Conservation (phyloP, 1,139 yeast species). For the Yamadazyma epiphylla region DNA sequence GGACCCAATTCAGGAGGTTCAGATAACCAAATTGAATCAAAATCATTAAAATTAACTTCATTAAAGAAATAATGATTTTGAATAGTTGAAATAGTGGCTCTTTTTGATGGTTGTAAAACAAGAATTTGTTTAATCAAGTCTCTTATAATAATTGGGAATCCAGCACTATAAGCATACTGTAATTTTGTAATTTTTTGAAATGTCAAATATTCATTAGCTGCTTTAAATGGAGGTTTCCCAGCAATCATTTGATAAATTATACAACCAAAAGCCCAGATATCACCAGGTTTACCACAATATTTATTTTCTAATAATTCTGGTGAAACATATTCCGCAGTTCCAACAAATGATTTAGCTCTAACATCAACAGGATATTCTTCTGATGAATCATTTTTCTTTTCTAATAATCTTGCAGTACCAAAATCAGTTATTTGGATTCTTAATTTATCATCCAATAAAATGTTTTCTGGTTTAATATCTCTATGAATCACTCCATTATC, state of each 20-base stretch:
- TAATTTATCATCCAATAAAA: slow-evolving; percentile 59
- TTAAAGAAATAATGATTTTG: slow-evolving; percentile 68
- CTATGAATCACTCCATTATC: slow-evolving; percentile 75
- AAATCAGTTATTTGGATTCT: slow-evolving; percentile 75
- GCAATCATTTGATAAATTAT: slow-evolving; percentile 71
- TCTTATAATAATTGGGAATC: slow-evolving; percentile 45
- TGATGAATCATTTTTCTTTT: slow-evolving; percentile 36
- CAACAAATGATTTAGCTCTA: slow-evolving; percentile 69
- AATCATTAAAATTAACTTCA: slow-evolving; percentile 61
- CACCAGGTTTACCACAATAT: slow-evolving; percentile 72
- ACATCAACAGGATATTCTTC: slow-evolving; percentile 47
- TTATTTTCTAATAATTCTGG: slow-evolving; percentile 70
- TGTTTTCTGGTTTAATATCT: slow-evolving; percentile 77
- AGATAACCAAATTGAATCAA: slow-evolving; percentile 61
- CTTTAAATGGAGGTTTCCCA: slow-evolving; percentile 79
- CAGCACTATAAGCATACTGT: slow-evolving; percentile 63
- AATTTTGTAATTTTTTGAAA: slow-evolving; percentile 49
- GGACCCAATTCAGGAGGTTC: slow-evolving; percentile 80
- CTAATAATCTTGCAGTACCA: slow-evolving; percentile 69
- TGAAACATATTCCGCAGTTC: slow-evolving; percentile 81
- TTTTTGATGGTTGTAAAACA: slow-evolving; percentile 41
- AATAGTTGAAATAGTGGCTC: slow-evolving; percentile 36
- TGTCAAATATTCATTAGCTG: slow-evolving; percentile 69
- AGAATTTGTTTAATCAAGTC: slow-evolving; percentile 44
- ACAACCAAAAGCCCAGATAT: slow-evolving; percentile 82